These are phyloP conservation scores for Aspergillus sojae DNA, from an alignment of 2,329 filamentous ascomycete genomes.

Conservation along the genomic window DNA sequence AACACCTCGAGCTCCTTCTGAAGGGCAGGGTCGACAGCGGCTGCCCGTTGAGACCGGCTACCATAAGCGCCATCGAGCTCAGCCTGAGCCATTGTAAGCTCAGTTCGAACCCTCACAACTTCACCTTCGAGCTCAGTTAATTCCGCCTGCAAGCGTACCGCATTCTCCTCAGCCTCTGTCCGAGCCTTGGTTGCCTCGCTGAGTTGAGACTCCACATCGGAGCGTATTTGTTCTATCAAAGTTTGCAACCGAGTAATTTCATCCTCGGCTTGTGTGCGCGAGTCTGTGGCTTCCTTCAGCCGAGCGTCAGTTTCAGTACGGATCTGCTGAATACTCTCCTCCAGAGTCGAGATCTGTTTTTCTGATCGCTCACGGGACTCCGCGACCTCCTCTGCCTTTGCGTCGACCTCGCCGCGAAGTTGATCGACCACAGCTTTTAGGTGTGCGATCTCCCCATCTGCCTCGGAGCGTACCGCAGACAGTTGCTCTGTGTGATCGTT, in stretches of 20 bases:
- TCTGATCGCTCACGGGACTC: constrained; percentile 33
- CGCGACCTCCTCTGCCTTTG: constrained; percentile 20
- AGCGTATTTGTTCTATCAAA: constrained; percentile 35
- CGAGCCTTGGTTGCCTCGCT: constrained; percentile 32
- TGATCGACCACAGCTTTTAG: constrained; percentile 36
- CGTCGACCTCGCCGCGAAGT: constrained; percentile 30
- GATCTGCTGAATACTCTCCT: constrained; percentile 28
- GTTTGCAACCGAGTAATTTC: constrained; percentile 25
- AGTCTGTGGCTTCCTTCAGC: constrained; percentile 25
- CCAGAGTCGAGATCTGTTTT: constrained; percentile 30
- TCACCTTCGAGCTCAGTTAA: constrained; percentile 61
- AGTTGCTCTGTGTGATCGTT: constrained; percentile 21
- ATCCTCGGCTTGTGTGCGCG: constrained; percentile 21
- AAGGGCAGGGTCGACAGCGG: constrained; percentile 60
- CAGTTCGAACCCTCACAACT: constrained; percentile 67
- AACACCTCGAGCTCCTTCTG: constrained; percentile 63
- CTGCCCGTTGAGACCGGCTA: constrained; percentile 67
- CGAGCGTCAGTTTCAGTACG: constrained; percentile 25
- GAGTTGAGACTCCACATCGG: constrained; percentile 36
- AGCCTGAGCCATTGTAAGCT: constrained; percentile 86
- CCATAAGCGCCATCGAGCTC: constrained; percentile 96
- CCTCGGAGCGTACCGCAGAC: constrained; percentile 20
- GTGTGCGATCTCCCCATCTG: constrained; percentile 29
- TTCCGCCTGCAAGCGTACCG: constrained; percentile 50
- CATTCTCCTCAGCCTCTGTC: constrained; percentile 39